Percentiles rank a stretch among this genome's conserved stretches.
Conservation (phyloP, 2,329 filamentous ascomycete species). For the Neofusicoccum cordaticola region DNA sequence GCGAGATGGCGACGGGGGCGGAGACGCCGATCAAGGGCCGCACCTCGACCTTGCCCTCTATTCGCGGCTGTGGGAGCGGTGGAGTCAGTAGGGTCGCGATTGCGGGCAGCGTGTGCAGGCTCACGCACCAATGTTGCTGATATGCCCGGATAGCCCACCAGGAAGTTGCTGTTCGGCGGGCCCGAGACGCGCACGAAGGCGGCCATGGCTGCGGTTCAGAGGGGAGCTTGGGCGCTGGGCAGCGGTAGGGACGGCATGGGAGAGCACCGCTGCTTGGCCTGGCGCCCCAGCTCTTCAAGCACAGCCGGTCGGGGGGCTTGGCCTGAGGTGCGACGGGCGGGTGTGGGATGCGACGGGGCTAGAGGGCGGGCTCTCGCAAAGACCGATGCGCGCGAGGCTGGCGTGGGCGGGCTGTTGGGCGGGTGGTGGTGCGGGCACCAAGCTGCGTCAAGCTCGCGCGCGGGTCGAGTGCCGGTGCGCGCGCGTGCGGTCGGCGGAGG, state of each 20-base stretch:
- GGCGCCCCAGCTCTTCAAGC: slow-evolving; percentile 11
- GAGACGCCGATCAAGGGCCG: slow-evolving; percentile 80
- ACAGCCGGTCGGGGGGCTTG: neutral
- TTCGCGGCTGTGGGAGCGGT: slow-evolving; percentile 66
- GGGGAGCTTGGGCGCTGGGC: slow-evolving; percentile 16
- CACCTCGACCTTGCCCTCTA: slow-evolving; percentile 97
- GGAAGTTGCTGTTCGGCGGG: slow-evolving; percentile 92
- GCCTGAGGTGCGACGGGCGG: neutral
- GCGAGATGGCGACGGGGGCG: slow-evolving; percentile 83
- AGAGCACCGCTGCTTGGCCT: slow-evolving; percentile 13
- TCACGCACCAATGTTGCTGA: slow-evolving; percentile 92
- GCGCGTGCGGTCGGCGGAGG: neutral
- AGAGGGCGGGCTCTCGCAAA: neutral
- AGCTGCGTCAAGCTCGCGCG: slow-evolving; percentile 2
- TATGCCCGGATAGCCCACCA: slow-evolving; percentile 96
- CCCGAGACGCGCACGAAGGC: slow-evolving; percentile 94
- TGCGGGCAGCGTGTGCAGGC: slow-evolving; percentile 4
- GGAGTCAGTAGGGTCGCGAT: slow-evolving; percentile 4
- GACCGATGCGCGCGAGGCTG: slow-evolving; percentile 5
- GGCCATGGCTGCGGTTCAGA: slow-evolving; percentile 42
- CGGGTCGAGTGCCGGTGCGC: neutral
- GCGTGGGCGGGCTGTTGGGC: neutral
- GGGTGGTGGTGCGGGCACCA: neutral
- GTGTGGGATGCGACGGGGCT: slow-evolving; percentile 4
- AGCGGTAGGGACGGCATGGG: slow-evolving; percentile 18